Conservation (phyloP, 192 early-diverging fungal genomes). For the Backusella liffmaniae region DNA sequence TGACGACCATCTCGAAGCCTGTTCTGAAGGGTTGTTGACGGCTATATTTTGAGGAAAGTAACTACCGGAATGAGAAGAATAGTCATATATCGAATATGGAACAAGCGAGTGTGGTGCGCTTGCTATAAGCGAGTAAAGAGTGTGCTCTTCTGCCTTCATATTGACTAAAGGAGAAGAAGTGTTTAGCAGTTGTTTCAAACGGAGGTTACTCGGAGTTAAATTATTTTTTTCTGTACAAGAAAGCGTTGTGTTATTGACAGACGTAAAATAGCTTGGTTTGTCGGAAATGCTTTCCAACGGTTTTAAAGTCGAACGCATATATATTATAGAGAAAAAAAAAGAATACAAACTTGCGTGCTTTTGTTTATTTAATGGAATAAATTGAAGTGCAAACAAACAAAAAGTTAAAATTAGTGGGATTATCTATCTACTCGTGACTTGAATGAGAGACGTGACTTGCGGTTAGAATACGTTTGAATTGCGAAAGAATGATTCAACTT, state of each 20-base stretch:
- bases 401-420: neutral
- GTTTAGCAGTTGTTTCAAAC: neutral
- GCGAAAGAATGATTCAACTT: too few species aligned
- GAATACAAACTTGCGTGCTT: neutral
- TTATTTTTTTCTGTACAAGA: neutral
- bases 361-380: neutral
- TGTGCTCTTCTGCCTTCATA: neutral
- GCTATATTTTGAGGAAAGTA: slow-evolving; percentile 87
- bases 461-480: neutral
- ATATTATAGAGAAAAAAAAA: neutral
- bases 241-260: neutral
- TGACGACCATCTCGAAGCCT: slow-evolving; percentile 89
- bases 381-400: neutral
- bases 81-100: slow-evolving; percentile 67
- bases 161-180: neutral
- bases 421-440: neutral
- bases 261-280: neutral
- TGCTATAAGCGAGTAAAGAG: neutral
- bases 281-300: slow-evolving; percentile 4
- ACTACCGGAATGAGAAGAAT: slow-evolving; percentile 80
- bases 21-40: slow-evolving; percentile 82
- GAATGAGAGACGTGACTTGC: neutral
- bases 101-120: neutral
- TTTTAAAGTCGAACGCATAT: slow-evolving; percentile 2
- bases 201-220: slow-evolving; percentile 6